Evolutionary conservation across 2,329 filamentous ascomycete genomes (phyloP).

Genomic region (Colletotrichum tabaci): DNA sequence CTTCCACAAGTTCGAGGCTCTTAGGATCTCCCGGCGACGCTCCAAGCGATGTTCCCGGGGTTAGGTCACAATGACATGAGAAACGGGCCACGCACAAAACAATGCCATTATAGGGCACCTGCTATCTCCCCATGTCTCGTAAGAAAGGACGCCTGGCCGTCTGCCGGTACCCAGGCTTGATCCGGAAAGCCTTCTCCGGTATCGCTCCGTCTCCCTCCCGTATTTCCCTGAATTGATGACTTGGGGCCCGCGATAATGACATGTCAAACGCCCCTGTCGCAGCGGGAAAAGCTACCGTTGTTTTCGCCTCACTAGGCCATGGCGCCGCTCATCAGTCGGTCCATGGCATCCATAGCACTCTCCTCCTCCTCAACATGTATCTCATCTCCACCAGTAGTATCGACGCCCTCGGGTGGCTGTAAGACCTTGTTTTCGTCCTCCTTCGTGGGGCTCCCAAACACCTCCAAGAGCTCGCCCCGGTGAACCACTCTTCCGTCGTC

Average conservation of each 20-base stretch:
- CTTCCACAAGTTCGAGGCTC: background rate
- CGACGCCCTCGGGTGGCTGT: slow-evolving; percentile 15
- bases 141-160: slow-evolving; percentile 11
- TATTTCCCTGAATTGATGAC: slow-evolving; percentile 21
- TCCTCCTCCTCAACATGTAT: slow-evolving; percentile 38
- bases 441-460: slow-evolving; percentile 37
- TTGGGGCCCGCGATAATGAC: slow-evolving; percentile 22
- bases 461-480: slow-evolving; percentile 40
- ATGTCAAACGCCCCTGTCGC: slow-evolving; percentile 40
- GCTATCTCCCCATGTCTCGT: slow-evolving; percentile 19
- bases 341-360: slow-evolving; percentile 36
- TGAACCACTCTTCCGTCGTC: slow-evolving; percentile 43
- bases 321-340: slow-evolving; percentile 30
- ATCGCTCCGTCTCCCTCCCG: slow-evolving; percentile 14
- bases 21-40: background rate
- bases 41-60: background rate
- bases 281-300: slow-evolving; percentile 29
- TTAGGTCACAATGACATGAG: slow-evolving; percentile 18
- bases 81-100: slow-evolving; percentile 17
- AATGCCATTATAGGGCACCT: slow-evolving; percentile 15
- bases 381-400: slow-evolving; percentile 31
- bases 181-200: slow-evolving; percentile 12
- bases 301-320: slow-evolving; percentile 25
- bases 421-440: slow-evolving; percentile 24
- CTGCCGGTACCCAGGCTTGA: slow-evolving; percentile 13